Evolutionary conservation across 108 stramenopile species (phyloP), one percentile per base, ranked within the genome.

Genomic region (Bacterosira constricta): DNA sequence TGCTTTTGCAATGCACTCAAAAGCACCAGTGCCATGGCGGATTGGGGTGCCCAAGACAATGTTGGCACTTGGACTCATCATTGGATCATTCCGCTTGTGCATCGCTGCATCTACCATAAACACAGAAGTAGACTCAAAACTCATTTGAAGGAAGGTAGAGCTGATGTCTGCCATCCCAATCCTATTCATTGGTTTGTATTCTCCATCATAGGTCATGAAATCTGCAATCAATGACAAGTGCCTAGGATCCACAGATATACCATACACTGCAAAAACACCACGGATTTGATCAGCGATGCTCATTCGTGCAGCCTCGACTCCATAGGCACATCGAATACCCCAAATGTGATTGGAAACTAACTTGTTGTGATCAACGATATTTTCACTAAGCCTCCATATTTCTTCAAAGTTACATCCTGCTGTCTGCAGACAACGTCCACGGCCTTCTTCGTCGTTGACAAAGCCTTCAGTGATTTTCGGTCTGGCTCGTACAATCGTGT

Each of bases 191-290:
- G 98, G 74, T 45, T 87, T 96, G 82, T 93, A 99, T 35, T 86
- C 98, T 32, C 99, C 99, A 64, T 88, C 85, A 70, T 86, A 96
- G 0, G 99, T 99, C 99, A 99, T 99, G 83, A 93, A 98, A 79
- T 99, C 99, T 21, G 98, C 98, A 68, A 99, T 97, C 57, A 99
- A 71, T 9, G 90, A 84, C 32, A 99, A 73, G 81, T 99, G 99
- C 26, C 98, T 85, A n/a, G 95, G 92, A 68, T 99, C 97, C 6
- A 99, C 98, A 17, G 83, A 78, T 66, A 99, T 99, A 55, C 99
- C 99, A 82, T 99, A 99, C 7, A 96, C 98, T 35, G 94, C 98
- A 79, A 99, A 99, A 11, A 99, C 99, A 36, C 86, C 83, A n/a
- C 86, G 83, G 57, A 99, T 95, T 86, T 99, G 98, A 15, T 93